These are phyloP conservation scores for Beauveria sp. DNA, from an alignment of 2,329 filamentous ascomycete species.

Conservation along the genomic window DNA sequence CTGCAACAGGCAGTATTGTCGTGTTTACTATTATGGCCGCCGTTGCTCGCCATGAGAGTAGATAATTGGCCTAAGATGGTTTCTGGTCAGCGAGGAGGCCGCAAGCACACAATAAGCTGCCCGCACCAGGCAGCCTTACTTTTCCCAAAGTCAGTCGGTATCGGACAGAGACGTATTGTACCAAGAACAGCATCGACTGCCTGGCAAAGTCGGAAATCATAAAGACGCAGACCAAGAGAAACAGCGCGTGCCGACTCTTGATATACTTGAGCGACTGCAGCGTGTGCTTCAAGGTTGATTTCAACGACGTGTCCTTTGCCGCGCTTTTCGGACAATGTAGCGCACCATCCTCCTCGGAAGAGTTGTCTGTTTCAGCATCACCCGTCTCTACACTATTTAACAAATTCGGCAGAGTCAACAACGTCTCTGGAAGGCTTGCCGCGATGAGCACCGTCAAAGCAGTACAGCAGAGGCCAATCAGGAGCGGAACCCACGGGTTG, in stretches of 20 bases:
- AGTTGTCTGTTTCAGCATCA: too few species aligned
- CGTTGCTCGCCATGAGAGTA: conserved; percentile 3
- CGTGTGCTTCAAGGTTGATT: not conserved
- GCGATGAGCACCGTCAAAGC: not conserved
- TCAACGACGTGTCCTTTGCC: not conserved
- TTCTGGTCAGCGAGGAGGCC: not conserved
- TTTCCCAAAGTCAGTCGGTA: conserved; percentile 1
- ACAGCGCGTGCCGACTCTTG: not conserved
- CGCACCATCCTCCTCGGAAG: not conserved
- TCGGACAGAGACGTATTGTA: conserved; percentile 5
- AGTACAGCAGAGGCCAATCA: conserved; percentile 1
- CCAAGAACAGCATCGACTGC: conserved; percentile 5
- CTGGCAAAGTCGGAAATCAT: conserved; percentile 6
- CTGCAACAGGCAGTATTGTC: not conserved
- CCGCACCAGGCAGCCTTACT: not conserved
- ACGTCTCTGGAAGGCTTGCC: not conserved
- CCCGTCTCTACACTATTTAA: not conserved
- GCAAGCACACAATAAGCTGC: not conserved
- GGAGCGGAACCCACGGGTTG: conserved; percentile 2
- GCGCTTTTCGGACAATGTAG: not conserved
- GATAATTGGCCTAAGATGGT: not conserved
- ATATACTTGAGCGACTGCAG: conserved; percentile 1
- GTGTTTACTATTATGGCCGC: conserved; percentile 1
- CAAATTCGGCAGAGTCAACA: not conserved
- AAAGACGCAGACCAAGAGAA: conserved; percentile 1